A percentile compares a stretch with the other conserved stretches of the same genome.
phyloP scores from a whole-genome alignment of 192 early-diverging fungal species.

The Backusella liffmaniae region DNA sequence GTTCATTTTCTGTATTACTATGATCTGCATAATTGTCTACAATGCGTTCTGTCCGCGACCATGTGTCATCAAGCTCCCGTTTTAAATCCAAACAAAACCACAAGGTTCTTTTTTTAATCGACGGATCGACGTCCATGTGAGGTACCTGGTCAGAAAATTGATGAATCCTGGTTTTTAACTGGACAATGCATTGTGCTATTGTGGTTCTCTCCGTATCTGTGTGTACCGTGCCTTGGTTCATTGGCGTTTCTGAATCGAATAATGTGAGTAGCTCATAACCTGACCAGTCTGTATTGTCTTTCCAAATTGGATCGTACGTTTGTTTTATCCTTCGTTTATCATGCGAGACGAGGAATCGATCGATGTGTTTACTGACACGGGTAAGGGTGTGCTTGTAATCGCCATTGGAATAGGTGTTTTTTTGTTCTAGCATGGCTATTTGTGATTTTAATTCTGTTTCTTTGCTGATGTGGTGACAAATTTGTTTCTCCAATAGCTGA shows the following conservation, averaged over 20 bases:
- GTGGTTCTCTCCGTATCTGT: neutral
- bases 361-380: neutral
- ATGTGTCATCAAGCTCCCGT: neutral
- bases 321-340: neutral
- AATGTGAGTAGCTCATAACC: neutral
- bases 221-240: neutral
- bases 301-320: neutral
- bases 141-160: neutral
- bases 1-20: neutral
- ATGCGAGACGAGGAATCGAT: neutral
- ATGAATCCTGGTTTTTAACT: neutral
- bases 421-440: neutral
- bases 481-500: neutral
- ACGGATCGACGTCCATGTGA: neutral
- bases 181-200: neutral
- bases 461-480: neutral
- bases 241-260: neutral
- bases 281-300: neutral
- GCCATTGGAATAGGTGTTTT: neutral
- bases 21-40: neutral
- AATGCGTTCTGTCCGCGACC: neutral
- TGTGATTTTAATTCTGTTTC: neutral
- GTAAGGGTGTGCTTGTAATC: neutral
- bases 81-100: neutral
- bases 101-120: constrained; percentile 2